Base-by-base conservation (phyloP, 75 land plant genomes). In the Selaginella moellendorffii region DNA sequence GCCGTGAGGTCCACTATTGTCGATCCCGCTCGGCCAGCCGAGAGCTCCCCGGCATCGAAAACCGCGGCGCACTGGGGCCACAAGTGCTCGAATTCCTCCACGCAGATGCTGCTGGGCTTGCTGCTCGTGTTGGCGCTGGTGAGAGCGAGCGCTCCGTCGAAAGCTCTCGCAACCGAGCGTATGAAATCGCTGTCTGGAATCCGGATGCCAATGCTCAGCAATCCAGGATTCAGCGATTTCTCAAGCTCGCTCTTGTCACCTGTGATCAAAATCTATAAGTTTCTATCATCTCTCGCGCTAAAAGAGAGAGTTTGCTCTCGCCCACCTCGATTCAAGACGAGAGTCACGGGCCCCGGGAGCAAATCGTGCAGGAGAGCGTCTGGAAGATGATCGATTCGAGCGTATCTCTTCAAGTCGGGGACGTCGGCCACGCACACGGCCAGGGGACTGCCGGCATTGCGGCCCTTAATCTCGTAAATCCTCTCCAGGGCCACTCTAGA, bases 291-390 rank as follows among this genome's bases (percentile, higher is more conserved):
- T 36, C 10, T 36, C 46, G 46, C n/a, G n/a, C n/a, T n/a, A n/a
- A n/a, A n/a, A n/a, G n/a, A n/a, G n/a, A n/a, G n/a, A n/a, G n/a
- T n/a, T n/a, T n/a, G n/a, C n/a, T n/a, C n/a, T n/a, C n/a, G 29
- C 66, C 27, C 24, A 88, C 95, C 97, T 72, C 91, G 77, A 12
- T 52, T 63, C 29, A 95, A 77, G 25, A 95, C 75, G 30, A 86
- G 68, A 29, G 99, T 95, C 27, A 95, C 99, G 62, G 99, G 96
- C 36, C 99, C 99, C 8, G 97, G 99, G 26, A 95, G 83, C 27
- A 95, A 76, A 61, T 68, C 71, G 25, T 76, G 66, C 28, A 95
- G 81, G 30, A 95, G 76, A 14, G 84, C 91, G 53, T 67, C 12
- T 29, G 99, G 99, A 65, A 95, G 72, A 74, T 90, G 86, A 28